Percentiles rank a stretch among this genome's conserved stretches.
phyloP scores from a whole-genome alignment of 83 land plant species.

The Thuja plicata region DNA sequence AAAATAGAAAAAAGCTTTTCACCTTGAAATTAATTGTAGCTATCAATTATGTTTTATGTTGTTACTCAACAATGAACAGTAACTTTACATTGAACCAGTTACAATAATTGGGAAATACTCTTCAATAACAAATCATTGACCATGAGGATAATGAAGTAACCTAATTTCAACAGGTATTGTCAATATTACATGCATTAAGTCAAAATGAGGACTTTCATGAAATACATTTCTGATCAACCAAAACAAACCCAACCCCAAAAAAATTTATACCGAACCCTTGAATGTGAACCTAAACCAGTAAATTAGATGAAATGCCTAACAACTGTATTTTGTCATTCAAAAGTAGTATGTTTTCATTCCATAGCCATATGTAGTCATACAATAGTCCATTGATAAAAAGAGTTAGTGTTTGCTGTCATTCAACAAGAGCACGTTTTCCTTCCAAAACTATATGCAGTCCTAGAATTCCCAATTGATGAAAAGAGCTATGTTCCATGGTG shows the following conservation, averaged over 20 bases:
- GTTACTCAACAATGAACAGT: not conserved
- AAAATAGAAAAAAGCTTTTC: not conserved
- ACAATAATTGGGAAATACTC: not conserved
- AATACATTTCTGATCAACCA: not conserved
- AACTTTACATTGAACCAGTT: not conserved
- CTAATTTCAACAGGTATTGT: not conserved
- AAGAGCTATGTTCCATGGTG: too few relatives aligned
- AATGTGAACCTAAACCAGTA: too few relatives aligned
- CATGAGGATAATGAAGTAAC: not conserved
- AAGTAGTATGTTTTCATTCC: too few relatives aligned
- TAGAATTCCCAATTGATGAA: too few relatives aligned
- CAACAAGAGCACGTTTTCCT: too few relatives aligned
- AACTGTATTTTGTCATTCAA: too few relatives aligned
- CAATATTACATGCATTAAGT: not conserved
- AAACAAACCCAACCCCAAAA: not conserved
- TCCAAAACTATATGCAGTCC: too few relatives aligned
- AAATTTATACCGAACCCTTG: not conserved
- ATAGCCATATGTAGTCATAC: too few relatives aligned
- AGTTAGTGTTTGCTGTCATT: too few relatives aligned
- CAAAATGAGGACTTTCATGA: not conserved
- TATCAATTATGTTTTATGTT: not conserved
- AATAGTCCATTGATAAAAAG: too few relatives aligned
- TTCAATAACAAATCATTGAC: not conserved
- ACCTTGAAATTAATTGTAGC: not conserved
- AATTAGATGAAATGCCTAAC: too few relatives aligned